Evolutionary conservation across 352 stramenopile species (phyloP).

Genomic region (Plasmopara viticola): DNA sequence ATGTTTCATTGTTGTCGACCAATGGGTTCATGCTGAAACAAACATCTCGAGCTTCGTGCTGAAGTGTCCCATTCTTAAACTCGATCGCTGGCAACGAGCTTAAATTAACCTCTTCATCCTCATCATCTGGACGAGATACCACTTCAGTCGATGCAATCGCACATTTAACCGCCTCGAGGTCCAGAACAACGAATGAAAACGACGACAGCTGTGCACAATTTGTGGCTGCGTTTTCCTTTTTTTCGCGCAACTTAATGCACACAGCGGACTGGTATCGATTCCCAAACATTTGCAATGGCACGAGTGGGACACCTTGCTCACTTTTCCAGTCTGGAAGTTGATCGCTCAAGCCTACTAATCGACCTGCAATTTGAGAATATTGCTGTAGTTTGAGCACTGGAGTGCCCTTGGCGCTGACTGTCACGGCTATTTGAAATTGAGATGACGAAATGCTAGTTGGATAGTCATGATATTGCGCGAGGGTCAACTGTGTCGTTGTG

Average conservation of each 20-base stretch:
- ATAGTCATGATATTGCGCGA: slow-evolving; percentile 70
- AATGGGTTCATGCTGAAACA: slow-evolving; percentile 36
- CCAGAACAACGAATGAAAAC: slow-evolving; percentile 45
- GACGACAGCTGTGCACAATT: slow-evolving; percentile 3
- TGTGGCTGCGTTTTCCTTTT: slow-evolving; percentile 12
- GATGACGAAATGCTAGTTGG: slow-evolving; percentile 31
- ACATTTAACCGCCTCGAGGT: slow-evolving; percentile 16
- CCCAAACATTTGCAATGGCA: slow-evolving; percentile 40
- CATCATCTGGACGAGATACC: slow-evolving; percentile 21
- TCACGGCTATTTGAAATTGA: slow-evolving; percentile 38
- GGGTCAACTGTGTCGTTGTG: slow-evolving; percentile 35
- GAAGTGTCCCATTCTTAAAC: slow-evolving; percentile 17
- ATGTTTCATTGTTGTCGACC: slow-evolving; percentile 9
- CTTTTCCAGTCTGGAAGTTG: slow-evolving; percentile 60
- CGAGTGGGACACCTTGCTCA: slow-evolving; percentile 36
- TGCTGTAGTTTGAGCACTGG: slow-evolving; percentile 42
- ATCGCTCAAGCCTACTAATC: slow-evolving; percentile 22
- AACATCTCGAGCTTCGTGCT: slow-evolving; percentile 52
- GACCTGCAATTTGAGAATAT: slow-evolving; percentile 41
- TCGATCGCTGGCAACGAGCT: slow-evolving; percentile 21
- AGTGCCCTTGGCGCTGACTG: slow-evolving; percentile 13
- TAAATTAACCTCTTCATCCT: slow-evolving; percentile 5
- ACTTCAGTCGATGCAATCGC: slow-evolving; percentile 8
- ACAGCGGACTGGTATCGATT: slow-evolving; percentile 38
- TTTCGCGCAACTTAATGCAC: slow-evolving; percentile 48